These are phyloP conservation scores for Fusarium sp. DNA, from an alignment of 2,329 filamentous ascomycete species.

Conservation along the genomic window DNA sequence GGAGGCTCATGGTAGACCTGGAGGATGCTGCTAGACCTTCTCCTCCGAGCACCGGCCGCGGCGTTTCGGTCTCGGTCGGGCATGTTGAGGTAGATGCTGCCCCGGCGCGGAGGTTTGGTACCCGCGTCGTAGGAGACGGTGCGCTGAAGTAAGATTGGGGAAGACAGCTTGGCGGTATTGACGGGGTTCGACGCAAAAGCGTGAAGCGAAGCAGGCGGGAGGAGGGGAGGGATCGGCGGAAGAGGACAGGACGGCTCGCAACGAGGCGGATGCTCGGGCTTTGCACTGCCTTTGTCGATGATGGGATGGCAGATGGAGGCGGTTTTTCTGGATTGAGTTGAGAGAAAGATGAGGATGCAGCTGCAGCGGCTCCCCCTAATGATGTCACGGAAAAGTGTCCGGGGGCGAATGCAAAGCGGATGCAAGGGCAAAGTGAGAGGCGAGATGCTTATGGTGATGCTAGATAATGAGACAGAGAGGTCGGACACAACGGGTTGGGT, in stretches of 20 bases:
- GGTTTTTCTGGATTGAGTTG: conserved; percentile 18
- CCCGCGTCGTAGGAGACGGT: conserved; percentile 92
- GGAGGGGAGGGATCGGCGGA: conserved; percentile 22
- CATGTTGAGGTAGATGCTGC: conserved; percentile 70
- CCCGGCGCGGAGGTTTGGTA: conserved; percentile 74
- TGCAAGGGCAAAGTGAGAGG: conserved; percentile 37
- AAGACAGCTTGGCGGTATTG: conserved; percentile 97
- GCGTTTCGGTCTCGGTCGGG: conserved; percentile 65
- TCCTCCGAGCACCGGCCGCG: conserved; percentile 71
- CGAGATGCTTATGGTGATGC: conserved; percentile 28
- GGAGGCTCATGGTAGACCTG: conserved; percentile 95
- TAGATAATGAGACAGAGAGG: conserved; percentile 28
- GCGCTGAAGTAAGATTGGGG: conserved; percentile 85
- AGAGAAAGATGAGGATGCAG: conserved; percentile 18
- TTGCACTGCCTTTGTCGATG: conserved; percentile 20
- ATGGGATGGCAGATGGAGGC: conserved; percentile 13
- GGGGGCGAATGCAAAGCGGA: conserved; percentile 35
- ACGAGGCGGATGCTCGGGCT: conserved; percentile 14
- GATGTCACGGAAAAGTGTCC: conserved; percentile 43
- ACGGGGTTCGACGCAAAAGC: conserved; percentile 41
- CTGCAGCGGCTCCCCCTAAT: conserved; percentile 42
- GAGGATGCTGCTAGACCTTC: conserved; percentile 94
- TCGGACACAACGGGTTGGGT: conserved; percentile 25
- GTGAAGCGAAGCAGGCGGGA: conserved; percentile 16
- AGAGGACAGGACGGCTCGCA: conserved; percentile 2